Evolutionary conservation across 306 rosid genomes (phyloP).

Genomic region (Vigna unguiculata): DNA sequence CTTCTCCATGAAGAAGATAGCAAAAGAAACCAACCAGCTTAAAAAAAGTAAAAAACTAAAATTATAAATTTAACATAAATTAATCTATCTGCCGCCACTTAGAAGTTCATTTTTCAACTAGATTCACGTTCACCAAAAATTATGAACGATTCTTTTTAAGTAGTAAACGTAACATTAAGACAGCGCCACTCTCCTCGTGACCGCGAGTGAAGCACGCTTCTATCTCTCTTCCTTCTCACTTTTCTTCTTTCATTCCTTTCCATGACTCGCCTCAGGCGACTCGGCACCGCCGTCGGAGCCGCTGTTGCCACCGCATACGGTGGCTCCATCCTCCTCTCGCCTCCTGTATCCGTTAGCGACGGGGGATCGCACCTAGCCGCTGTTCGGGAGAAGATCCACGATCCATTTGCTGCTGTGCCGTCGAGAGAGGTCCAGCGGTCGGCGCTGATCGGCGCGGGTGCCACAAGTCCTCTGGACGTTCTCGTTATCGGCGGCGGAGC

Average conservation of each 20-base stretch:
- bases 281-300: slow-evolving; percentile 55
- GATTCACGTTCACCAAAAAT: no score
- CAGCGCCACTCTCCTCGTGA: no score
- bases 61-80: no score
- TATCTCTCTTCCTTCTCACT: not conserved
- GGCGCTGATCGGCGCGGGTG: slow-evolving; percentile 62
- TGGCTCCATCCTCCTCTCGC: slow-evolving; percentile 53
- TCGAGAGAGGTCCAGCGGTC: slow-evolving; percentile 70
- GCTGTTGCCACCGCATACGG: slow-evolving; percentile 58
- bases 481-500: slow-evolving; percentile 93
- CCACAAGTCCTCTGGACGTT: slow-evolving; percentile 77
- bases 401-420: slow-evolving; percentile 62
- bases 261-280: slow-evolving; percentile 65
- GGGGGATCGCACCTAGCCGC: slow-evolving; percentile 48
- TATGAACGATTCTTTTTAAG: no score
- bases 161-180: no score
- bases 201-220: not conserved
- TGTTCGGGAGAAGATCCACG: slow-evolving; percentile 67
- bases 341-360: slow-evolving; percentile 54
- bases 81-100: no score
- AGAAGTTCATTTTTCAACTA: no score
- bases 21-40: no score
- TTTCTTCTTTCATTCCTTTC: slow-evolving; percentile 25
- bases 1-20: no score
- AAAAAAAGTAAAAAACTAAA: no score